Evolutionary conservation across 805 yeast species (phyloP).

Genomic region (Sungouiella blattae): DNA sequence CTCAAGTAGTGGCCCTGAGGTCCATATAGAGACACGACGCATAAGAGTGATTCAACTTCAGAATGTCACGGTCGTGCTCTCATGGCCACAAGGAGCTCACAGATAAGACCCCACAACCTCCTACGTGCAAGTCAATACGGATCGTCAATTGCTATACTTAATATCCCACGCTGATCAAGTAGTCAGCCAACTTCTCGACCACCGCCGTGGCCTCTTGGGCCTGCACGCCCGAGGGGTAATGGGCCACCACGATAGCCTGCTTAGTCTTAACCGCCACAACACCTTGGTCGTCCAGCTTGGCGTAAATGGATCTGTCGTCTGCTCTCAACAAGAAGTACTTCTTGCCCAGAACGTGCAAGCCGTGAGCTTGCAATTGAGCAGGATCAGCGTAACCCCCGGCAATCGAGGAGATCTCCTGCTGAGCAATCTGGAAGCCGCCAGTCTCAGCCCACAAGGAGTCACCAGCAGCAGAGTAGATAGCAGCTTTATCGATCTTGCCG

Average conservation of each 20-base stretch:
- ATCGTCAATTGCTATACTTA: too few relatives aligned
- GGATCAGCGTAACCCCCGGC: conserved; percentile 82
- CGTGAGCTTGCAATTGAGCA: conserved; percentile 73
- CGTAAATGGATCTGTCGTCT: conserved; percentile 90
- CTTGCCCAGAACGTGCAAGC: conserved; percentile 78
- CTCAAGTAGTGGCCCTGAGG: too few relatives aligned
- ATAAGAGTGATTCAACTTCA: too few relatives aligned
- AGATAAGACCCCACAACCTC: too few relatives aligned
- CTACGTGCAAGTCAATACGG: too few relatives aligned
- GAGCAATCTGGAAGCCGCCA: conserved; percentile 58
- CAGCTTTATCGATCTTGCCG: conserved; percentile 84
- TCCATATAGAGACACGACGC: too few relatives aligned
- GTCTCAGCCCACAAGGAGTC: conserved; percentile 92
- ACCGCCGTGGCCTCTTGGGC: conserved; percentile 95
- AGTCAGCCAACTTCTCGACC: conserved; percentile 94
- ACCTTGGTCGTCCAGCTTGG: conserved; percentile 86
- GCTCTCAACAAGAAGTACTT: conserved; percentile 88
- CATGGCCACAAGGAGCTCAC: too few relatives aligned
- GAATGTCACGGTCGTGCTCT: too few relatives aligned
- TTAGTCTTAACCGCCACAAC: conserved; percentile 87
- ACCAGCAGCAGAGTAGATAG: conserved; percentile 91
- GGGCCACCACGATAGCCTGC: conserved; percentile 91
- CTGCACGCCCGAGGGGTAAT: conserved; percentile 85
- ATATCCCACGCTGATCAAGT: conserved; percentile 83
- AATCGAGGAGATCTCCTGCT: conserved; percentile 67